Evolutionary conservation across 305 asterid genomes (phyloP).

Genomic region (Rubia occidens): DNA sequence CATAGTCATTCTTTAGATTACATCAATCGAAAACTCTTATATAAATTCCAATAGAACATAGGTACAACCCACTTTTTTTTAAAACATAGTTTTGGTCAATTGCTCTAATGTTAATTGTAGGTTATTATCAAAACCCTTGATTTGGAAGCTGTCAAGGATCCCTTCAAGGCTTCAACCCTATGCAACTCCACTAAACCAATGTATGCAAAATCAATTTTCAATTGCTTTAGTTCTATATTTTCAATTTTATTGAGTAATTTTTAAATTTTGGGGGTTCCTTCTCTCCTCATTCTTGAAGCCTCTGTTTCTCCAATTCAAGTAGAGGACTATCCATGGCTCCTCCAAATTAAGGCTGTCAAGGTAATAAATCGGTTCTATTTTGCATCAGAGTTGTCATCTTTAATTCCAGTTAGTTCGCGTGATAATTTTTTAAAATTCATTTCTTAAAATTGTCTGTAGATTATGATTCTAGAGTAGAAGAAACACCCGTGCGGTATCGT

Average conservation of each 20-base stretch:
- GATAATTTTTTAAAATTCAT: background rate
- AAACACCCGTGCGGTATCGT: background rate
- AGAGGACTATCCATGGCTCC: conserved; percentile 20
- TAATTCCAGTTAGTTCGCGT: background rate
- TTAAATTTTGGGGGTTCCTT: background rate
- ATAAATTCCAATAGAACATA: background rate
- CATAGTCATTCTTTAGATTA: background rate
- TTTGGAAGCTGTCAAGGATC: conserved; percentile 5
- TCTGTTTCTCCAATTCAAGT: conserved; percentile 19
- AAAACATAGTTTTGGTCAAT: background rate
- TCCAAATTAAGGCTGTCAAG: conserved; percentile 10
- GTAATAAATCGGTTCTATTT: conserved; percentile 6
- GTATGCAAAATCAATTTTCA: background rate
- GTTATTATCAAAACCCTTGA: background rate
- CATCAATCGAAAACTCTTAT: too few relatives aligned
- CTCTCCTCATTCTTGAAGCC: conserved; percentile 3
- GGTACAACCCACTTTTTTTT: background rate
- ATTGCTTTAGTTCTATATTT: conserved; percentile 8
- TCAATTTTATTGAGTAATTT: background rate
- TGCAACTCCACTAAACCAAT: conserved; percentile 5
- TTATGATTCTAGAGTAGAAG: conserved; percentile 8
- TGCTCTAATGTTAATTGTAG: background rate
- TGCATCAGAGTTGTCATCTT: conserved; percentile 2
- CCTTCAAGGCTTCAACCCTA: background rate
- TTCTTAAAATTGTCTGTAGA: background rate